Evolutionary conservation across 345 rosid species (phyloP), one percentile per base, ranked within the genome.

Genomic region (Murraya paniculata): DNA sequence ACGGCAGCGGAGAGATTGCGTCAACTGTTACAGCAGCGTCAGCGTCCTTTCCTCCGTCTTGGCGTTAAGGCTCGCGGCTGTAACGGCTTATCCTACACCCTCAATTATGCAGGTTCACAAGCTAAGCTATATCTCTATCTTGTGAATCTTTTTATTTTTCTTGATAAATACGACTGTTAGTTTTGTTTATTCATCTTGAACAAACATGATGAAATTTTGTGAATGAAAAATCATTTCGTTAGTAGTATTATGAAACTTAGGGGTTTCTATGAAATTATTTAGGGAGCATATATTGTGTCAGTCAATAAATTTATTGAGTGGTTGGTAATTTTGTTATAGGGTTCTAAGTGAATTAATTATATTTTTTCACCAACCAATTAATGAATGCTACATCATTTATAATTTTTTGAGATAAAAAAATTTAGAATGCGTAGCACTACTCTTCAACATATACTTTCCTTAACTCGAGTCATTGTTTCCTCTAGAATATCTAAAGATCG

Each of bases 21-120:
- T 67, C 83, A 88, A 66, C 94, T 94, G 14, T 79, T 94, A 73
- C 88, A 85, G 79, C 94, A 88, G 79, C 93, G 97, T 41, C 92
- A 90, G 74, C 89, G 90, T 60, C 79, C 94, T 74, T 94, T 80
- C 64, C 92, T 94, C n/a, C 85, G 89, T 36, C 90, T 94, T n/a
- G 95, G 98, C 62, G 98, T 92, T 38, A 94, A 92, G 72, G 92
- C 95, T 77, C 92, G 97, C 58, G 97, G 97, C 68, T 92, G 97
- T 84, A 90, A 92, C 76, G 97, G 98, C 71, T 78, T 92, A 58
- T 90, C 97, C 9, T 93, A 91, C 73, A 91, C 97, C 10, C 97
- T 91, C 67, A 91, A 90, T 81, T 91, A 93, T 83, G 93, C 98
- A 36, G 97, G 97, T 89, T 59, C 36, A 57, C 22, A 1, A 5